Conservation (phyloP, 441 rosid genomes). For the California macrophylla region DNA sequence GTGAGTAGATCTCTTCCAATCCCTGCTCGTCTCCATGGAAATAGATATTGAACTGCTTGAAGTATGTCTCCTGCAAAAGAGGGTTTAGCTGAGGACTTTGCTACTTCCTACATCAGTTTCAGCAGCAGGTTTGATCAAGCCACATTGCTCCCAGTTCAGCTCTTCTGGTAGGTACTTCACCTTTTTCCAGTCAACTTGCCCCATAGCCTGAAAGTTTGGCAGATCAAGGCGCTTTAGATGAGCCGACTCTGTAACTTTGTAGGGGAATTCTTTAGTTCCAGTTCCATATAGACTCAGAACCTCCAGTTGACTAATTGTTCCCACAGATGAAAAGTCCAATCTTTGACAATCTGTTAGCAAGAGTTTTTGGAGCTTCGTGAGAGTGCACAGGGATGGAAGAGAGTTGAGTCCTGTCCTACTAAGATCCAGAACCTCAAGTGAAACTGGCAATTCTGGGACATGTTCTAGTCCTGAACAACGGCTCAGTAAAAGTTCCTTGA, state of each 20-base stretch:
- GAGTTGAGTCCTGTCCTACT: slow-evolving; percentile 14
- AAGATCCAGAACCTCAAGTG: slow-evolving; percentile 27
- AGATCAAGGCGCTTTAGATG: slow-evolving; percentile 20
- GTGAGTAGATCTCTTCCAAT: slow-evolving; percentile 18
- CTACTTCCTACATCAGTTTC: slow-evolving; percentile 6
- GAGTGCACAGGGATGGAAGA: slow-evolving; percentile 12
- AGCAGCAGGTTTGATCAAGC: slow-evolving; percentile 15
- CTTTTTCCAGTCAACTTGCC: slow-evolving; percentile 19
- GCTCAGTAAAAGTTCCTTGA: slow-evolving; percentile 21
- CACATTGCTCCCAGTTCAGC: slow-evolving; percentile 18
- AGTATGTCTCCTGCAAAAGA: slow-evolving; percentile 5
- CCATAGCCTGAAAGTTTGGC: slow-evolving; percentile 10
- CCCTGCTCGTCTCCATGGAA: slow-evolving; percentile 10
- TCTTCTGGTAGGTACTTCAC: slow-evolving; percentile 16
- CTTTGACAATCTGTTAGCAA: slow-evolving; percentile 26
- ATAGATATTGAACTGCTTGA: slow-evolving; percentile 7
- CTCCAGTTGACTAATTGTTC: slow-evolving; percentile 25
- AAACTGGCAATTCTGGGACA: background rate
- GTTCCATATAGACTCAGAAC: slow-evolving; percentile 35
- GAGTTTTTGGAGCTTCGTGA: slow-evolving; percentile 25
- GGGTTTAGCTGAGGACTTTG: slow-evolving; percentile 13
- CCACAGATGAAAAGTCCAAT: slow-evolving; percentile 22
- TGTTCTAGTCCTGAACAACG: slow-evolving; percentile 11
- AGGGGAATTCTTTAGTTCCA: slow-evolving; percentile 12
- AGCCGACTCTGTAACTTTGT: slow-evolving; percentile 9